Evolutionary conservation across 2,329 filamentous ascomycete species (phyloP).

Genomic region (Botrytis hyacinthi): DNA sequence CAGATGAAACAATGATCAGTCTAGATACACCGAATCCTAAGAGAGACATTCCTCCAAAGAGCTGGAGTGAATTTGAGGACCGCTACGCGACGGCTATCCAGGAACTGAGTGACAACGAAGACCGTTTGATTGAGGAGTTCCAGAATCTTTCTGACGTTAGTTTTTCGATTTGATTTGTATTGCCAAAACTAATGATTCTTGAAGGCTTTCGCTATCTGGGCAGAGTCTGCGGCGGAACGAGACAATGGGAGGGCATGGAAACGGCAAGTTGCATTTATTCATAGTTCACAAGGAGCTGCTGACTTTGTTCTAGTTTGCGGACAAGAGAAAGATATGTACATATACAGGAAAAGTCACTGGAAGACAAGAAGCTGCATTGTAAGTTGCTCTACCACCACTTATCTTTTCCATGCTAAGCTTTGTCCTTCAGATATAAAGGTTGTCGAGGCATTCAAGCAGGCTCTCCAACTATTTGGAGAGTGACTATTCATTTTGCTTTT

Average conservation of each 20-base stretch:
- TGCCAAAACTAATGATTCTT: constrained; percentile 2
- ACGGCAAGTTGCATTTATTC: constrained; percentile 50
- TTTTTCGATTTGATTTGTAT: not conserved
- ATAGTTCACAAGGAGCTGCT: constrained; percentile 15
- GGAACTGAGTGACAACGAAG: constrained; percentile 62
- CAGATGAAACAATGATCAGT: not conserved
- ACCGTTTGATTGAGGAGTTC: constrained; percentile 64
- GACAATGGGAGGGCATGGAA: constrained; percentile 77
- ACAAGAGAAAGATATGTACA: constrained; percentile 77
- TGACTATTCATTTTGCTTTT: not conserved
- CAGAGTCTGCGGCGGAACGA: constrained; percentile 65
- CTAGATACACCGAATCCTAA: not conserved
- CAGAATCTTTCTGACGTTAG: constrained; percentile 55
- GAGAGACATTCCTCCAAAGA: constrained; percentile 45
- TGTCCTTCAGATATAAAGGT: constrained; percentile 50
- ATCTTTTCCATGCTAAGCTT: constrained; percentile 25
- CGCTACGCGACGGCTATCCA: constrained; percentile 66
- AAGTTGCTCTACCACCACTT: constrained; percentile 40
- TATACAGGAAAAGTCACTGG: constrained; percentile 67
- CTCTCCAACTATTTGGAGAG: constrained; percentile 43
- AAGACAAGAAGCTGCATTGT: constrained; percentile 79
- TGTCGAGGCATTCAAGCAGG: constrained; percentile 61
- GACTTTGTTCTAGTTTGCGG: constrained; percentile 56
- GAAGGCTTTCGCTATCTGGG: constrained; percentile 82
- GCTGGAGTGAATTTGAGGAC: constrained; percentile 73